Conservation (phyloP, 805 yeast species). For the Blastobotrys peoriensis region DNA sequence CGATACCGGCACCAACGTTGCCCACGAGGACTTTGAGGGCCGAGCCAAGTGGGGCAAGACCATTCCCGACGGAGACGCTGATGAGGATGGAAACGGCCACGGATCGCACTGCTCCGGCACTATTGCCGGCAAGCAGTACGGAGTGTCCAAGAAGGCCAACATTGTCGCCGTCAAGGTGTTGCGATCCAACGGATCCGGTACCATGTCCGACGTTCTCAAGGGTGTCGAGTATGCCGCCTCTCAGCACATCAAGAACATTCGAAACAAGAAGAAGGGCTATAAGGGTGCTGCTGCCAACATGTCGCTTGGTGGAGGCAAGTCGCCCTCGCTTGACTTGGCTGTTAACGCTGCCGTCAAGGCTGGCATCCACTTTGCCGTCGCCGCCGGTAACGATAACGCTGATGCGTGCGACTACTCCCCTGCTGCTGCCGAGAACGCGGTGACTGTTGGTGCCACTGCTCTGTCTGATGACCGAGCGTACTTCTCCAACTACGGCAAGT, state of each 20-base stretch:
- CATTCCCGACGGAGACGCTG: constrained; percentile 42
- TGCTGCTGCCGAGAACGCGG: constrained; percentile 48
- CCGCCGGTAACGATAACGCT: constrained; percentile 57
- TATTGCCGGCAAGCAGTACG: constrained; percentile 51
- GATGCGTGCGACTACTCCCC: constrained; percentile 59
- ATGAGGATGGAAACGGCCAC: constrained; percentile 54
- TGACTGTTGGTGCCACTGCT: constrained; percentile 48
- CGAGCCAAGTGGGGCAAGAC: constrained; percentile 59
- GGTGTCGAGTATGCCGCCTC: constrained; percentile 57
- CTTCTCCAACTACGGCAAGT: constrained; percentile 49
- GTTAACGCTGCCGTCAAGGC: constrained; percentile 53
- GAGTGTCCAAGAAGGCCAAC: constrained; percentile 55
- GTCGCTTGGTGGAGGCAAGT: constrained; percentile 57
- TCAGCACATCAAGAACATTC: constrained; percentile 39
- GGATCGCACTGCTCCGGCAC: constrained; percentile 68
- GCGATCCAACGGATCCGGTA: constrained; percentile 53
- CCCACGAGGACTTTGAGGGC: constrained; percentile 53
- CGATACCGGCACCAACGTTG: constrained; percentile 65
- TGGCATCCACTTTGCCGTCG: constrained; percentile 55
- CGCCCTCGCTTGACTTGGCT: constrained; percentile 51
- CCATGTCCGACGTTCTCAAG: constrained; percentile 55
- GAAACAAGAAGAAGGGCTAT: constrained; percentile 38
- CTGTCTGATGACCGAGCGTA: constrained; percentile 41
- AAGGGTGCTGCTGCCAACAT: constrained; percentile 58
- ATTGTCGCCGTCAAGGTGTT: constrained; percentile 58